Conservation (phyloP, 179 eudicot species). For the Vitellaria paradoxa region DNA sequence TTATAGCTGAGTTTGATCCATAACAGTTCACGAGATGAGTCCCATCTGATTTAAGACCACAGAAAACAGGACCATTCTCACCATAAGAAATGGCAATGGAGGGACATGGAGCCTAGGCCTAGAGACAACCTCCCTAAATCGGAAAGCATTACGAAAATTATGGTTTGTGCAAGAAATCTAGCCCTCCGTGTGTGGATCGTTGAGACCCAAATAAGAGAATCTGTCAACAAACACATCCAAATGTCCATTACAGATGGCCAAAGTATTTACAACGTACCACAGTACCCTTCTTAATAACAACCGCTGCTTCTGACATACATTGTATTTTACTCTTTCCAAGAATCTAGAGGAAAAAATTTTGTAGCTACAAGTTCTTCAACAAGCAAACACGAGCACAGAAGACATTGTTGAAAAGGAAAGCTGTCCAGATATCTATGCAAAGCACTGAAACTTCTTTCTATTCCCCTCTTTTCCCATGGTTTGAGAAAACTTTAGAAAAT, state of each 20-base stretch:
- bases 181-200: slow-evolving; percentile 28
- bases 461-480: neutral
- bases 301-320: neutral
- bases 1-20: slow-evolving; percentile 70
- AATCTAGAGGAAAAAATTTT: no score
- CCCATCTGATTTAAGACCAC: slow-evolving; percentile 88
- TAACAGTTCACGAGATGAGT: slow-evolving; percentile 72
- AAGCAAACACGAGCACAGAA: neutral
- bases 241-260: slow-evolving; percentile 18
- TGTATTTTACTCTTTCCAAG: neutral
- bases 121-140: slow-evolving; percentile 37
- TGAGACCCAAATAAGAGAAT: slow-evolving; percentile 23
- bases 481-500: neutral
- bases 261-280: neutral
- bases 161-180: slow-evolving; percentile 27
- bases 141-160: slow-evolving; percentile 33
- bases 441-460: no score
- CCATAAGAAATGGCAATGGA: slow-evolving; percentile 91
- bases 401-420: neutral
- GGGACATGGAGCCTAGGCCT: slow-evolving; percentile 81
- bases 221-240: slow-evolving; percentile 13
- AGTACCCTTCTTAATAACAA: neutral
- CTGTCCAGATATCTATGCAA: neutral
- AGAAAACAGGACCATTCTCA: slow-evolving; percentile 74
- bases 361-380: no score